Base-by-base conservation (phyloP, 768 basidiomycete species). In the Auricularia auricula-judae region DNA sequence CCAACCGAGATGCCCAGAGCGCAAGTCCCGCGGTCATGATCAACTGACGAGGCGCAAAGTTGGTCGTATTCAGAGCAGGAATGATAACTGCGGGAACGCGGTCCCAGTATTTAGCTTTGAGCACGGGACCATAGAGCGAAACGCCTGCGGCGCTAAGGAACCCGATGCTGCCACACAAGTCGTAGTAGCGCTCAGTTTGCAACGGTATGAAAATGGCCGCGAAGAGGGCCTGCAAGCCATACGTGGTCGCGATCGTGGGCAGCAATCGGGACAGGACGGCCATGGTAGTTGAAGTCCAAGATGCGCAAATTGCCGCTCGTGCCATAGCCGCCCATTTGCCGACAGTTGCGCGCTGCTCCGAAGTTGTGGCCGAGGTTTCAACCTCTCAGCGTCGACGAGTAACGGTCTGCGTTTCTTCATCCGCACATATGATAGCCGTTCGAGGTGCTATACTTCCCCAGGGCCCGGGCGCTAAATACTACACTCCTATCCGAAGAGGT, bases 131-230 rank as follows among this genome's bases (percentile, higher is more conserved):
- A 69, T 87, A 88, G 18, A 88, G 73, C 29, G 85, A 87, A 12
- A 85, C 66, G 59, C 81, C 75, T 4, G 84, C 82, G 1, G 85
- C 81, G 1, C 85, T 79, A 14, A 89, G 71, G 76, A 87, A 91
- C 3, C 88, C 88, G 3, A 83, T 58, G 0, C 85, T 78, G 21
- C 88, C 89, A 34, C 82, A 78, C 1, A 89, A 73, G 70, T 91
- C 88, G 67, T 83, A 91, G 70, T 77, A 88, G 67, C 75, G 84
- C 60, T 89, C 87, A 62, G 82, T 82, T 47, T 84, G 78, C 65
- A 79, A 81, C 2, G 88, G 89, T 3, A 89, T 84, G 65, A 86
- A 87, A 21, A 87, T 74, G 3, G 79, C 63, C 0, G 86, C 88
- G 62, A 83, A 80, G 4, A 78, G 82, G 84, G 79, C 67, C 72